Percentiles rank a stretch among this genome's conserved stretches.
Conservation (phyloP, 2,329 filamentous ascomycete species). For the Huntiella decipiens region DNA sequence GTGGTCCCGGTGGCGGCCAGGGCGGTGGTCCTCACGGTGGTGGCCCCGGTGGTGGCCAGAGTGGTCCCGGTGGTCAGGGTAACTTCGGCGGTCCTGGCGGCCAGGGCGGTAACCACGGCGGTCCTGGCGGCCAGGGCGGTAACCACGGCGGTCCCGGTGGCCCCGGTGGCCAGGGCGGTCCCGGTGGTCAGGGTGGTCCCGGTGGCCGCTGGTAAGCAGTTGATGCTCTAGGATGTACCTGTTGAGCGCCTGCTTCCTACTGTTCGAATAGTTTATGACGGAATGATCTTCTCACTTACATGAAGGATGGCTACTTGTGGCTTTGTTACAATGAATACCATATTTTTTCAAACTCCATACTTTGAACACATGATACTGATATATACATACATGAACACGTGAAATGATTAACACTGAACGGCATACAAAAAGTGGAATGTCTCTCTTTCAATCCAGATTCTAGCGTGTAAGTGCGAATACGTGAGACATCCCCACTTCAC, state of each 20-base stretch:
- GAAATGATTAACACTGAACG: not conserved
- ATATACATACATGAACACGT: not conserved
- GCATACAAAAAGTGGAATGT: not conserved
- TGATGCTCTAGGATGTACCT: not conserved
- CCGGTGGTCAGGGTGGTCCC: slow-evolving; percentile 1
- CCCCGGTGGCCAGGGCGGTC: not conserved
- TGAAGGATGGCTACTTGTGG: not conserved
- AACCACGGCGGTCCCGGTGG: not conserved
- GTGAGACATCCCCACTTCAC: not conserved
- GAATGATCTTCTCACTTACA: not conserved
- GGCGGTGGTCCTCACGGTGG: not conserved
- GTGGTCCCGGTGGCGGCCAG: not conserved
- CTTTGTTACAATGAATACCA: not conserved
- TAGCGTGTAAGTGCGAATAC: not conserved
- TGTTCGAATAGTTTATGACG: not conserved
- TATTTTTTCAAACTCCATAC: not conserved
- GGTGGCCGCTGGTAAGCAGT: slow-evolving; percentile 1
- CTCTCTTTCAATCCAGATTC: not conserved
- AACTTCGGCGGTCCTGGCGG: not conserved
- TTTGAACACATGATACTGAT: not conserved
- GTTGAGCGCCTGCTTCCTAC: not conserved
- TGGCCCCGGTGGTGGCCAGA: not conserved
- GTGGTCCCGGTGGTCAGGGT: slow-evolving; percentile 1
- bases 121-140: not conserved
- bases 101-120: not conserved